A percentile compares a stretch with the other conserved stretches of the same genome.
Conservation (phyloP, 1,139 yeast species). For the Ashbya aceris region DNA sequence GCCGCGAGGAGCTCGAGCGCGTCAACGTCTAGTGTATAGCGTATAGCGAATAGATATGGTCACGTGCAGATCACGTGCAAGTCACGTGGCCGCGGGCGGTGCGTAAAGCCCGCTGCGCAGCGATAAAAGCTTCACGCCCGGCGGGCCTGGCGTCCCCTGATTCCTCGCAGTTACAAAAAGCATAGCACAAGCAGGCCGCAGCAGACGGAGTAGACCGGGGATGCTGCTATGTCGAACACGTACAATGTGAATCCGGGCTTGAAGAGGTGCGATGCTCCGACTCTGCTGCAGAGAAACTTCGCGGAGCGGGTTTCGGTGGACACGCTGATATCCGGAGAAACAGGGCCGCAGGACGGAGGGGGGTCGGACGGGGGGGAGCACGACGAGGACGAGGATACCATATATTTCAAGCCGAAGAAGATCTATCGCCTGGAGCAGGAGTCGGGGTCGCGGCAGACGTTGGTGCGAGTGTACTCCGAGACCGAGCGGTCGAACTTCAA, state of each 20-base stretch:
- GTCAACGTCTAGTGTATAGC: constrained; percentile 45
- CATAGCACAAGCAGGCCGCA: too few relatives aligned
- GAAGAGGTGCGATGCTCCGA: constrained; percentile 6
- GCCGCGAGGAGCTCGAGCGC: constrained; percentile 85
- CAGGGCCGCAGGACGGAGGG: constrained; percentile 1
- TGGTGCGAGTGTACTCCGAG: constrained; percentile 47
- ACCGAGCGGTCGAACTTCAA: constrained; percentile 47
- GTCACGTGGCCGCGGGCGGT: too few relatives aligned
- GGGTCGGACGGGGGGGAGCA: constrained; percentile 2
- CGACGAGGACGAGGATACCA: constrained; percentile 9
- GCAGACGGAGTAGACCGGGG: not conserved
- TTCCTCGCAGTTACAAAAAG: too few relatives aligned
- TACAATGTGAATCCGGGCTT: constrained; percentile 5
- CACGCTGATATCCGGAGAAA: constrained; percentile 1
- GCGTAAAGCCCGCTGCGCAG: too few relatives aligned
- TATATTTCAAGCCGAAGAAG: constrained; percentile 18
- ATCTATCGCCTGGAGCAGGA: constrained; percentile 14
- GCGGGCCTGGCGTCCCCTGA: too few relatives aligned
- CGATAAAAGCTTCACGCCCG: too few relatives aligned
- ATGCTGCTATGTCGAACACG: constrained; percentile 4
- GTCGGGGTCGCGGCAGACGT: constrained; percentile 14
- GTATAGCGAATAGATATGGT: too few relatives aligned
- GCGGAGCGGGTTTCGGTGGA: constrained; percentile 8
- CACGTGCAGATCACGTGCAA: too few relatives aligned
- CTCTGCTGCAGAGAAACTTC: constrained; percentile 6